Evolutionary conservation across 2,329 filamentous ascomycete genomes (phyloP), one percentile per base, ranked within the genome.

Genomic region (Thelonectria blattea): DNA sequence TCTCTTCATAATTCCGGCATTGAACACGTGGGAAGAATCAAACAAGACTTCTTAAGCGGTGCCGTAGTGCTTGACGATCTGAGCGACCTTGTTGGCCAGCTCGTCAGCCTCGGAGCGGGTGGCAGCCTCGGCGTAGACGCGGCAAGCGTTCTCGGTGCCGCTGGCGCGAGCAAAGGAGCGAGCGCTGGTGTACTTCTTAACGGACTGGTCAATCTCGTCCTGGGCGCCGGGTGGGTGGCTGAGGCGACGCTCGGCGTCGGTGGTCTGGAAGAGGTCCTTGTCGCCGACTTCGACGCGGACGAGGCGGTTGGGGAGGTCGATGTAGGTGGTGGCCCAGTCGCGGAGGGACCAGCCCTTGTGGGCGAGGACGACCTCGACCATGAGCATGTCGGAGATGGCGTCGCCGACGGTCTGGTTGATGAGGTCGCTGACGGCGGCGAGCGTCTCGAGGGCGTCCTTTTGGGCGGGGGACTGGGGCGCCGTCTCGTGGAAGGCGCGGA

Each of bases 361-460:
- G 7, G 95, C 93, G 42, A 99, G 88, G 67, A 98, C 95, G 34
- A 94, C 91, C 78, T 99, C 95, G 41, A 98, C 93, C 72, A 99
- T 88, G 47, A 99, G 86, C 85, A 97, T 91, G 78, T 99, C 95
- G 1, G 93, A 97, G 58, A 99, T 85, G 48, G 95, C 95, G 74
- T 99, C 95, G 54, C 95, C 95, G 48, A 98, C 94, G 1, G 95
- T 95, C 81, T 99, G 95, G 83, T 99, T 99, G 82, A 99, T 96
- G 65, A 99, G 85, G 69, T 97, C 91, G 52, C 90, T 90, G 55
- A 96, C 85, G 11, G 92, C 93, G 54, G 86, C 84, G 1, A 99
- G 88, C 9, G 89, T 93, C 56, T 96, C 91, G 14, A 98, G 85
- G 2, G 94, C 92, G 69, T 92, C 91, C 74, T 94, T 91, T 76